These are phyloP conservation scores for Stereocaulon alpinum DNA, from an alignment of 495 filamentous ascomycete species.

Conservation along the genomic window DNA sequence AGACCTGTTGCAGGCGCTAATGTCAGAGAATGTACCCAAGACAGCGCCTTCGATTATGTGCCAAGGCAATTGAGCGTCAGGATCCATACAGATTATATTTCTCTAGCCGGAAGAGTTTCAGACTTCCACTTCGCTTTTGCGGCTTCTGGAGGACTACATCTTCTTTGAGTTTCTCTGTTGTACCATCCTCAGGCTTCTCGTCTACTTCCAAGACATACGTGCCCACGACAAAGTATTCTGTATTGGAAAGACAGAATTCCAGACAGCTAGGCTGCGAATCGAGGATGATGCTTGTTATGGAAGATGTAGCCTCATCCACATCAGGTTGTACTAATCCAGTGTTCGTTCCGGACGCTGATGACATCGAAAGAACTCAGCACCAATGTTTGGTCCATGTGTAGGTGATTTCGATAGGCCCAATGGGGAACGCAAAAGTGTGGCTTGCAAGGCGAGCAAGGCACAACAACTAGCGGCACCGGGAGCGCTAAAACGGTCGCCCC, in stretches of 20 bases:
- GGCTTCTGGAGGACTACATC: conserved; percentile 22
- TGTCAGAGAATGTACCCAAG: background rate
- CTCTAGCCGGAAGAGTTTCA: conserved; percentile 52
- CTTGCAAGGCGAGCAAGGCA: too few species aligned
- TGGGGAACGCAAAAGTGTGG: too few species aligned
- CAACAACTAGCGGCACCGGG: too few species aligned
- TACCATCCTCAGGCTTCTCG: conserved; percentile 20
- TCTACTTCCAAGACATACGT: conserved; percentile 68
- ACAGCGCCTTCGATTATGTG: background rate
- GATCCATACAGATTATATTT: conserved; percentile 4
- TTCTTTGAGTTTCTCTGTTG: conserved; percentile 23
- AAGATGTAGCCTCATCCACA: background rate
- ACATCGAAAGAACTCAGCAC: background rate
- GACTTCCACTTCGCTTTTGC: conserved; percentile 60
- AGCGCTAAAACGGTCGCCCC: too few species aligned
- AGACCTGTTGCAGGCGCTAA: conserved; percentile 10
- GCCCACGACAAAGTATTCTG: conserved; percentile 66
- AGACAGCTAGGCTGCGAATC: conserved; percentile 72
- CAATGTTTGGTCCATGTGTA: too few species aligned
- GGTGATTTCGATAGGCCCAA: too few species aligned
- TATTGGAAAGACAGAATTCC: conserved; percentile 59
- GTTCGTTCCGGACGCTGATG: background rate
- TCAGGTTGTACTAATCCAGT: background rate
- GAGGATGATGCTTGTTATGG: conserved; percentile 18
- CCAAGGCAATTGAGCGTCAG: background rate